These are phyloP conservation scores for Berkeleyomyces basicola DNA, from an alignment of 2,329 filamentous ascomycete genomes.

Conservation along the genomic window DNA sequence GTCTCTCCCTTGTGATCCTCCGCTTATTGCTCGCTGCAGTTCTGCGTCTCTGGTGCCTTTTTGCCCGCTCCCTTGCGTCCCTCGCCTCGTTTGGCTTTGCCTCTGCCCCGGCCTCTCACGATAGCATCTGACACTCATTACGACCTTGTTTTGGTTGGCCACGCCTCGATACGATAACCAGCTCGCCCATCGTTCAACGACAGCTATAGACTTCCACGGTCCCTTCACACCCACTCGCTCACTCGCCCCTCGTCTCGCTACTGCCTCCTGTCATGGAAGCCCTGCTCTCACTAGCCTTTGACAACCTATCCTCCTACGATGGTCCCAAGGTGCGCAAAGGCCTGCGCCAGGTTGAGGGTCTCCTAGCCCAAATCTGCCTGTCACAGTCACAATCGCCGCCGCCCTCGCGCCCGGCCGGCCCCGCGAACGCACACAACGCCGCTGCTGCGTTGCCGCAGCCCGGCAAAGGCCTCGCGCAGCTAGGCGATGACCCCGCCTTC, in stretches of 20 bases:
- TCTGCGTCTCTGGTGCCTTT: background rate
- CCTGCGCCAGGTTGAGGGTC: constrained; percentile 79
- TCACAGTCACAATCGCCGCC: constrained; percentile 25
- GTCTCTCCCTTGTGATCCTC: background rate
- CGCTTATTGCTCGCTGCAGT: background rate
- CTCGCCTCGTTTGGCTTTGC: background rate
- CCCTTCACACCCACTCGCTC: background rate
- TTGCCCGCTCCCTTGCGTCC: background rate
- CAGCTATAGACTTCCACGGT: no score
- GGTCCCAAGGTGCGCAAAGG: constrained; percentile 83
- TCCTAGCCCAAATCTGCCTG: constrained; percentile 88
- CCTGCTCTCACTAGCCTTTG: constrained; percentile 80
- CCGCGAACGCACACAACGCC: constrained; percentile 10
- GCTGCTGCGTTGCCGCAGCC: constrained; percentile 22
- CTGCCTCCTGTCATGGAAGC: constrained; percentile 54
- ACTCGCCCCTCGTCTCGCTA: constrained; percentile 5
- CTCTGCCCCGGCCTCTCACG: background rate
- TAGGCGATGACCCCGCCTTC: constrained; percentile 74
- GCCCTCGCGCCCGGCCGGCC: background rate
- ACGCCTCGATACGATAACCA: background rate
- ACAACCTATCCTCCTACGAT: constrained; percentile 89
- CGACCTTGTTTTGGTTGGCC: background rate
- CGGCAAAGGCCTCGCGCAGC: constrained; percentile 48
- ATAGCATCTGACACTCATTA: background rate
- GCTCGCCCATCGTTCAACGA: background rate